These are phyloP conservation scores for Trypanosoma lewisi DNA, from an alignment of 208 protist genomes.

Conservation along the genomic window DNA sequence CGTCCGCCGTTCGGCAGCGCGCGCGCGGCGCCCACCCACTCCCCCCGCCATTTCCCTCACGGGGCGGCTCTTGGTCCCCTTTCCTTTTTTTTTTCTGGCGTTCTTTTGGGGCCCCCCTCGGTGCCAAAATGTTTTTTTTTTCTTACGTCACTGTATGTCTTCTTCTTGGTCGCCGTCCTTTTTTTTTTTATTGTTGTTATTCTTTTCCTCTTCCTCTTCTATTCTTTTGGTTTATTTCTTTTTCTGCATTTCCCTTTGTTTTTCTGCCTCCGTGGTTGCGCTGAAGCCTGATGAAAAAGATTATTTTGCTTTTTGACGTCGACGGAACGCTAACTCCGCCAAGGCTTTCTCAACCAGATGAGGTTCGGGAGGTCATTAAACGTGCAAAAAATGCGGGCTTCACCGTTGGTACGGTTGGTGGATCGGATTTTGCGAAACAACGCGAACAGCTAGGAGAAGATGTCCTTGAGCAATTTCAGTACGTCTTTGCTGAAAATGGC, in stretches of 20 bases:
- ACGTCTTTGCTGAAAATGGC: conserved; percentile 99
- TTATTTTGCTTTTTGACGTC: conserved; percentile 95
- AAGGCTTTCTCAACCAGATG: conserved; percentile 65
- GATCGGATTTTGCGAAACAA: conserved; percentile 98
- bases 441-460: conserved; percentile 95
- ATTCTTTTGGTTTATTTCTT: background rate
- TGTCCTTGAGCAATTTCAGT: conserved; percentile 95
- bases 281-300: conserved; percentile 28
- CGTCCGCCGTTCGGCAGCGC: too few species aligned
- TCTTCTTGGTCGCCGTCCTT: background rate
- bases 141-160: background rate
- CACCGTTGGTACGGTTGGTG: conserved; percentile 97
- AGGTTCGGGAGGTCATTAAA: conserved; percentile 90
- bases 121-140: background rate
- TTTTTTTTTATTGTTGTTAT: background rate
- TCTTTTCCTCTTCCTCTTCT: conserved; percentile 3
- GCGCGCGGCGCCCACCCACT: too few species aligned
- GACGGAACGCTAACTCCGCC: conserved; percentile 92
- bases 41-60: too few species aligned
- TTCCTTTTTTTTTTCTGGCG: background rate
- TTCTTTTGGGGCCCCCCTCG: background rate
- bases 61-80: background rate
- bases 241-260: conserved; percentile 13
- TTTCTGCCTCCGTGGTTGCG: background rate
- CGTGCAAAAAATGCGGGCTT: conserved; percentile 84